Evolutionary conservation across 345 rosid genomes (phyloP).

Genomic region (Lenwebbia sp.): DNA sequence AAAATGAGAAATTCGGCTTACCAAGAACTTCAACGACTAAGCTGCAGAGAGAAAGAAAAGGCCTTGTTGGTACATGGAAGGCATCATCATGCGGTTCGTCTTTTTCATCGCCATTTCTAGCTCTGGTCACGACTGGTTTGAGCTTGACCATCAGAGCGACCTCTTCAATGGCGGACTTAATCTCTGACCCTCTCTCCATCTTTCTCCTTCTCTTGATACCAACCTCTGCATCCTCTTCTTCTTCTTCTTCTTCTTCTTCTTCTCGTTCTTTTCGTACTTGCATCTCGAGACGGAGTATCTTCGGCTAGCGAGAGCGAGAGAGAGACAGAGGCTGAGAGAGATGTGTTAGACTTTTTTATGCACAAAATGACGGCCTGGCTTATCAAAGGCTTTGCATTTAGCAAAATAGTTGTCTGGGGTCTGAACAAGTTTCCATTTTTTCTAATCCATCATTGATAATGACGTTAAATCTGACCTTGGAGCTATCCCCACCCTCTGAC

Average conservation of each 20-base stretch:
- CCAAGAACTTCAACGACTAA: conserved; percentile 87
- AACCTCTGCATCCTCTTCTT: neutral
- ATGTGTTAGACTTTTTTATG: neutral
- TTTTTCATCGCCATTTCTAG: neutral
- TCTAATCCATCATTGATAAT: neutral
- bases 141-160: conserved; percentile 32
- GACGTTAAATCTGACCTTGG: neutral
- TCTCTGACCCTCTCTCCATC: conserved; percentile 45
- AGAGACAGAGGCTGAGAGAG: neutral
- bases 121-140: conserved; percentile 14
- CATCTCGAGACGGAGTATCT: neutral
- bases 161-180: conserved; percentile 76
- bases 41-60: conserved; percentile 54
- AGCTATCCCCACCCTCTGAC: neutral
- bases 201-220: conserved; percentile 74
- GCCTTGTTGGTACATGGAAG: conserved; percentile 47
- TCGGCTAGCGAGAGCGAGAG: neutral
- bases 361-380: neutral
- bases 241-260: neutral
- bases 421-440: neutral
- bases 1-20: conserved; percentile 5
- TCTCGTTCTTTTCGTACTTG: neutral
- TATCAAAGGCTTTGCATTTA: neutral
- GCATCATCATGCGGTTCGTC: conserved; percentile 8
- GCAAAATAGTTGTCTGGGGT: neutral